Evolutionary conservation across 2,329 filamentous ascomycete genomes (phyloP).

Genomic region (Tothia fuscella): DNA sequence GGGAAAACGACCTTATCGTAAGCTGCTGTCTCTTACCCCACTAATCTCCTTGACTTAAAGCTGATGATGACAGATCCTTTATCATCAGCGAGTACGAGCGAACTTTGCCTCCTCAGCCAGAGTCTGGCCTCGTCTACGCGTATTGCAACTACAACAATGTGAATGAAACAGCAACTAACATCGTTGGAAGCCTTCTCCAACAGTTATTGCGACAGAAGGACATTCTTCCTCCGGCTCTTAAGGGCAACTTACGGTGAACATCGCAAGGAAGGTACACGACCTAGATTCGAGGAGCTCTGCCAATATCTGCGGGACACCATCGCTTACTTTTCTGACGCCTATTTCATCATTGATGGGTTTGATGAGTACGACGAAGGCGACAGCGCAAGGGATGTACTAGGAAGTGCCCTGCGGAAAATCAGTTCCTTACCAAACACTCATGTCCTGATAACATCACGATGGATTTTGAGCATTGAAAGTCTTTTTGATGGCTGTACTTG

Average conservation of each 20-base stretch:
- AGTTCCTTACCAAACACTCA: neutral
- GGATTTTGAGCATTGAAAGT: neutral
- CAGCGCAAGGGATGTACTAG: neutral
- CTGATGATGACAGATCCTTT: neutral
- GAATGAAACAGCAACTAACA: neutral
- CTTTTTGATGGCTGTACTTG: neutral
- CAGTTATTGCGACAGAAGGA: neutral
- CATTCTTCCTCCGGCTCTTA: neutral
- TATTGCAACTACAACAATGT: neutral
- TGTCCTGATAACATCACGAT: conserved; percentile 7
- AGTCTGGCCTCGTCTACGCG: neutral
- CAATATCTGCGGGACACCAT: neutral
- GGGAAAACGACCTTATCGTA: neutral
- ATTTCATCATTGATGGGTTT: conserved; percentile 9
- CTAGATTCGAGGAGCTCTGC: neutral
- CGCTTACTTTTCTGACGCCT: neutral
- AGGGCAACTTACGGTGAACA: neutral
- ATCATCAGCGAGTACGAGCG: neutral
- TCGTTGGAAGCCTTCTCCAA: neutral
- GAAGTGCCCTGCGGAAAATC: neutral
- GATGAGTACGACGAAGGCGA: conserved; percentile 9
- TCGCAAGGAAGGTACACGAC: neutral
- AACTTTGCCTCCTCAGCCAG: too few species aligned
- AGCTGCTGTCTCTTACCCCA: neutral
- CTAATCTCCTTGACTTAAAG: neutral